Conservation (phyloP, 441 rosid species). For the Sinapis alba region DNA sequence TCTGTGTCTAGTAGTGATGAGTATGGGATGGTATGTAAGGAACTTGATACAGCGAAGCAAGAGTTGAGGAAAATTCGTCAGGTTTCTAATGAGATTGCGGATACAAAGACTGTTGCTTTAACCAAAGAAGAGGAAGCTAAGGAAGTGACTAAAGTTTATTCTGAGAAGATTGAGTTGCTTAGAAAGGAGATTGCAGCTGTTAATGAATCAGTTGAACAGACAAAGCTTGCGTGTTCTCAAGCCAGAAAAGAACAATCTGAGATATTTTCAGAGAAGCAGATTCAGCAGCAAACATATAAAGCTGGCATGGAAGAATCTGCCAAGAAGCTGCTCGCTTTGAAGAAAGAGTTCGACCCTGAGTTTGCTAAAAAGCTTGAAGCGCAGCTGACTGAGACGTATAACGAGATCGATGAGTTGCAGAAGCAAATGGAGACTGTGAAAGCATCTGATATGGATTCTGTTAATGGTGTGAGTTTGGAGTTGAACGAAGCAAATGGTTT, state of each 20-base stretch:
- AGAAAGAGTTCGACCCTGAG: slow-evolving; percentile 76
- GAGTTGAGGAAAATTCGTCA: slow-evolving; percentile 72
- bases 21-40: slow-evolving; percentile 53
- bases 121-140: slow-evolving; percentile 69
- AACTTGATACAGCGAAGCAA: slow-evolving; percentile 81
- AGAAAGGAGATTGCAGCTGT: slow-evolving; percentile 67
- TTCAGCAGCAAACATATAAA: slow-evolving; percentile 60
- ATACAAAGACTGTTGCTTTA: slow-evolving; percentile 62
- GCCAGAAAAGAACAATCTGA: slow-evolving; percentile 71
- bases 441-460: slow-evolving; percentile 76
- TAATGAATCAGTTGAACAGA: slow-evolving; percentile 78
- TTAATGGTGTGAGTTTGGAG: slow-evolving; percentile 66
- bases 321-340: slow-evolving; percentile 53
- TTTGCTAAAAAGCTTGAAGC: slow-evolving; percentile 62
- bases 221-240: slow-evolving; percentile 70
- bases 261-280: slow-evolving; percentile 70
- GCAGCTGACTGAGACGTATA: slow-evolving; percentile 61
- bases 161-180: slow-evolving; percentile 70
- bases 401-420: slow-evolving; percentile 63
- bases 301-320: slow-evolving; percentile 68
- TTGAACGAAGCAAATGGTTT: slow-evolving; percentile 78
- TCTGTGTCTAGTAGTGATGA: slow-evolving; percentile 52
- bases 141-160: slow-evolving; percentile 53
- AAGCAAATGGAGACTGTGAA: slow-evolving; percentile 73
- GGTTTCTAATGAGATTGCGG: slow-evolving; percentile 59